Percentiles rank a stretch among this genome's conserved stretches.
phyloP scores from a whole-genome alignment of 1,284 basidiomycete genomes.

The Heterobasidion parviporum region DNA sequence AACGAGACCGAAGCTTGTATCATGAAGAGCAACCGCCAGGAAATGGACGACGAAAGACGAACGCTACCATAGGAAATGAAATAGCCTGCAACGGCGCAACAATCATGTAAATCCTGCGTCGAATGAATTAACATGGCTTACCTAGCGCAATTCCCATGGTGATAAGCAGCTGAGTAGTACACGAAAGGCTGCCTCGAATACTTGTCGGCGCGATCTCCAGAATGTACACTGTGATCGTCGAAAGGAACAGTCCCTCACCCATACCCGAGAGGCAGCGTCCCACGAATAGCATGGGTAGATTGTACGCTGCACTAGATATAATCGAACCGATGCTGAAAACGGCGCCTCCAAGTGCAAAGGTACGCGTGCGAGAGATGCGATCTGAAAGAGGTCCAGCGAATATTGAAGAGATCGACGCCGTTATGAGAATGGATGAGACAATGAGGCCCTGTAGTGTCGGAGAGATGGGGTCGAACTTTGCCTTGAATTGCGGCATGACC shows the following conservation, averaged over 20 bases:
- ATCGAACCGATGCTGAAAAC: slow-evolving; percentile 32
- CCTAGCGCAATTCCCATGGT: slow-evolving; percentile 34
- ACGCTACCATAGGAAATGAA: slow-evolving; percentile 42
- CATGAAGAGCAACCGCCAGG: slow-evolving; percentile 41
- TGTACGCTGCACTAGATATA: slow-evolving; percentile 23
- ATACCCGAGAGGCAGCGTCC: slow-evolving; percentile 39
- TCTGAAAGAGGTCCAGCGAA: slow-evolving; percentile 39
- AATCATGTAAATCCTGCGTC: background rate
- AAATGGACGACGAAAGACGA: slow-evolving; percentile 26
- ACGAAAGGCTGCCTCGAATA: slow-evolving; percentile 33
- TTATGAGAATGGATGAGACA: slow-evolving; percentile 37
- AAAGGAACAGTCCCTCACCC: slow-evolving; percentile 41
- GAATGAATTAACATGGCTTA: slow-evolving; percentile 4
- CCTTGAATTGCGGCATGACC: slow-evolving; percentile 34
- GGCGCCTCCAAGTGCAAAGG: slow-evolving; percentile 32
- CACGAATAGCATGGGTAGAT: slow-evolving; percentile 30
- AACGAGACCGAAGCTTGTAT: slow-evolving; percentile 31
- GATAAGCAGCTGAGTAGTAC: slow-evolving; percentile 35
- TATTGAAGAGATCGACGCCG: slow-evolving; percentile 35
- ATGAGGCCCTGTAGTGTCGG: slow-evolving; percentile 33
- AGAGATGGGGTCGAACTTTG: slow-evolving; percentile 24
- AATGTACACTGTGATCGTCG: slow-evolving; percentile 36
- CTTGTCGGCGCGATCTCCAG: slow-evolving; percentile 35
- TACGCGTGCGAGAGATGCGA: slow-evolving; percentile 37
- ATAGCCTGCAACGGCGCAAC: slow-evolving; percentile 26